Evolutionary conservation across 2,329 filamentous ascomycete genomes (phyloP).

Genomic region (Septoria linicola): DNA sequence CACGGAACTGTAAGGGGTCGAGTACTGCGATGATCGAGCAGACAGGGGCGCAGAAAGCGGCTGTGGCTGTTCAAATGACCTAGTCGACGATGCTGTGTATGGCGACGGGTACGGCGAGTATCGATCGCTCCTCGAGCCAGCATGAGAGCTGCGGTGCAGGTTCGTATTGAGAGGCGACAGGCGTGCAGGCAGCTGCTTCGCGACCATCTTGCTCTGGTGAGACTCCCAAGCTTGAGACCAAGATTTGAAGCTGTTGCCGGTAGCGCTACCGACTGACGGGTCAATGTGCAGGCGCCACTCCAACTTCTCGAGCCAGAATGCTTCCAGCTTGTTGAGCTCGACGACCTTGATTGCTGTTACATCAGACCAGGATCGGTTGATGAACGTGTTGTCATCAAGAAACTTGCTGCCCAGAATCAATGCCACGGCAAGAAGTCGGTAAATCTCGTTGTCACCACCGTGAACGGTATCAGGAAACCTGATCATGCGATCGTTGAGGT

Average conservation of each 20-base stretch:
- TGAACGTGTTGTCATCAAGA: constrained; percentile 94
- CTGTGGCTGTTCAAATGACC: constrained; percentile 30
- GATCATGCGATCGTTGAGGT: constrained; percentile 74
- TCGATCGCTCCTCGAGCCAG: constrained; percentile 46
- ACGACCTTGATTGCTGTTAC: constrained; percentile 84
- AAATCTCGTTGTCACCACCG: constrained; percentile 67
- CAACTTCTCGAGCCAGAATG: constrained; percentile 82
- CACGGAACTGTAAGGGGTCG: constrained; percentile 35
- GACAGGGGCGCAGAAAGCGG: constrained; percentile 23
- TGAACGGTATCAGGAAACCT: constrained; percentile 34
- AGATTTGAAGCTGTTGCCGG: constrained; percentile 11
- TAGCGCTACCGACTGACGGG: constrained; percentile 45
- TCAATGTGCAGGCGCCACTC: constrained; percentile 85
- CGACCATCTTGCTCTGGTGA: constrained; percentile 44
- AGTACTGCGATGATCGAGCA: constrained; percentile 35
- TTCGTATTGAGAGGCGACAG: constrained; percentile 66
- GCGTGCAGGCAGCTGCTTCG: constrained; percentile 38
- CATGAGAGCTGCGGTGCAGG: constrained; percentile 53
- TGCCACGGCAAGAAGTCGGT: constrained; percentile 81
- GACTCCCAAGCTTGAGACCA: constrained; percentile 24
- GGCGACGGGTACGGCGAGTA: constrained; percentile 40
- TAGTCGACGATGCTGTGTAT: constrained; percentile 31
- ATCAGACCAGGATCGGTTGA: constrained; percentile 95
- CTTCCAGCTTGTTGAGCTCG: constrained; percentile 82
- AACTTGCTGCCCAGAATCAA: constrained; percentile 92